Percentiles rank a stretch among this genome's conserved stretches.
Conservation (phyloP, 176 grass and related monocot species). For the Dactylis glomerata region DNA sequence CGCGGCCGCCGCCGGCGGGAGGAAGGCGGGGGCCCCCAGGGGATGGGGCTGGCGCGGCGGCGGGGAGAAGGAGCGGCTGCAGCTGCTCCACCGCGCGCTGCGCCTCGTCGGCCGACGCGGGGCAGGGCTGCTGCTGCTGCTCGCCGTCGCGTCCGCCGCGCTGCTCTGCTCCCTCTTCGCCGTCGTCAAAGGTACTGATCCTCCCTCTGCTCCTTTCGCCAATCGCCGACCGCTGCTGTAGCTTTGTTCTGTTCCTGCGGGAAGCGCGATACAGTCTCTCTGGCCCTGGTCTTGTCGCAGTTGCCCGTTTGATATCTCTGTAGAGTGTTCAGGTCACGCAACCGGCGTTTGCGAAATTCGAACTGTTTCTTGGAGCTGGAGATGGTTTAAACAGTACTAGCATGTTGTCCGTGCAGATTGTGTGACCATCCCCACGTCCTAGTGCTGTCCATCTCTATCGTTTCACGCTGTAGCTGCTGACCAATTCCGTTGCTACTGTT, state of each 20-base stretch:
- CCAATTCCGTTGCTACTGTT: background rate
- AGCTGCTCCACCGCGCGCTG: slow-evolving; percentile 66
- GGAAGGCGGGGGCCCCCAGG: background rate
- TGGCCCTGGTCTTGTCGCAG: background rate
- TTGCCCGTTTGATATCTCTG: background rate
- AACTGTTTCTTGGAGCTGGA: background rate
- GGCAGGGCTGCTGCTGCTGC: slow-evolving; percentile 76
- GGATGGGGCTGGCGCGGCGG: slow-evolving; percentile 25
- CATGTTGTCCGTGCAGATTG: background rate
- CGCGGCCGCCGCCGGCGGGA: slow-evolving; percentile 2
- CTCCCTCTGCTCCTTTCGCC: too few relatives aligned
- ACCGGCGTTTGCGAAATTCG: slow-evolving; percentile 14
- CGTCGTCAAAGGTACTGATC: slow-evolving; percentile 50
- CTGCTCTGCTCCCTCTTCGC: slow-evolving; percentile 73
- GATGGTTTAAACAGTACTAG: background rate
- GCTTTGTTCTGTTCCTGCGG: background rate
- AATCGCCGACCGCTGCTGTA: too few relatives aligned
- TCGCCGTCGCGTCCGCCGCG: slow-evolving; percentile 54
- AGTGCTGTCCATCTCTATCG: background rate
- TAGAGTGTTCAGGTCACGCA: background rate
- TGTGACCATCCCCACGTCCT: background rate
- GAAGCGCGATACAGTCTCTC: background rate
- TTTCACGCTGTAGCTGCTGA: background rate
- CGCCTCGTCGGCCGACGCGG: slow-evolving; percentile 61
- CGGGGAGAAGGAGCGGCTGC: slow-evolving; percentile 57